phyloP scores from a whole-genome alignment of 2,329 filamentous ascomycete species.

The Fusarium xylarioides region DNA sequence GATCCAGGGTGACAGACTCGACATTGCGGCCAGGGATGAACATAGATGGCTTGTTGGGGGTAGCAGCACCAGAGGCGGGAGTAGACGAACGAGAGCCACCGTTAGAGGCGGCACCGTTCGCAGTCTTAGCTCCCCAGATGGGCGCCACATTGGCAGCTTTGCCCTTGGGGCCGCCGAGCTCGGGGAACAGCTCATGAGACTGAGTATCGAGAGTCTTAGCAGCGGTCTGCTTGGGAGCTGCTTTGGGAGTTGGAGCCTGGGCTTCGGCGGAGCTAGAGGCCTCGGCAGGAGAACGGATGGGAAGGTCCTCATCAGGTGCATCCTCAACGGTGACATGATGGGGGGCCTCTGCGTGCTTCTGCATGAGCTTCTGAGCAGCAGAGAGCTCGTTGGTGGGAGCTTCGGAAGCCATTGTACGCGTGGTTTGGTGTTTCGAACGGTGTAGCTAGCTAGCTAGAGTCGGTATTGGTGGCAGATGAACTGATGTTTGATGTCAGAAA shows the following conservation, averaged over 20 bases:
- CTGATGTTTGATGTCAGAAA: slow-evolving; percentile 28
- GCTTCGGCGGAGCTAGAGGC: slow-evolving; percentile 58
- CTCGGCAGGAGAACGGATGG: slow-evolving; percentile 61
- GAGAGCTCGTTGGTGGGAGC: slow-evolving; percentile 57
- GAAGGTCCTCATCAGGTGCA: slow-evolving; percentile 79
- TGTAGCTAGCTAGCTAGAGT: slow-evolving; percentile 18
- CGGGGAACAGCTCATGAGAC: slow-evolving; percentile 93
- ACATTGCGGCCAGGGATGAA: slow-evolving; percentile 84
- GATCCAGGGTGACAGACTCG: slow-evolving; percentile 78
- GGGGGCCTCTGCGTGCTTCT: slow-evolving; percentile 65
- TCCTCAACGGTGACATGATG: slow-evolving; percentile 81
- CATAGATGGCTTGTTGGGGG: slow-evolving; percentile 61
- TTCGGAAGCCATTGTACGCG: slow-evolving; percentile 55
- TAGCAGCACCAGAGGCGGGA: slow-evolving; percentile 67
- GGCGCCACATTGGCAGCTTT: slow-evolving; percentile 74
- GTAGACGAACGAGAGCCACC: slow-evolving; percentile 68
- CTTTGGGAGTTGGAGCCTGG: slow-evolving; percentile 65
- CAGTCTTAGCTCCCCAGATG: slow-evolving; percentile 80
- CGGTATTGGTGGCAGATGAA: slow-evolving; percentile 7
- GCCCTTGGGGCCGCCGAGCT: slow-evolving; percentile 75
- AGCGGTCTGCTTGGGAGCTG: slow-evolving; percentile 73
- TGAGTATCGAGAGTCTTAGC: slow-evolving; percentile 74
- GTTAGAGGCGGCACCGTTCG: slow-evolving; percentile 63
- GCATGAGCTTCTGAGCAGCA: slow-evolving; percentile 69
- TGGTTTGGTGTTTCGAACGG: slow-evolving; percentile 19